Evolutionary conservation across 768 basidiomycete species (phyloP), one percentile per base, ranked within the genome.

Genomic region (Trichaptum fuscoviolaceum): DNA sequence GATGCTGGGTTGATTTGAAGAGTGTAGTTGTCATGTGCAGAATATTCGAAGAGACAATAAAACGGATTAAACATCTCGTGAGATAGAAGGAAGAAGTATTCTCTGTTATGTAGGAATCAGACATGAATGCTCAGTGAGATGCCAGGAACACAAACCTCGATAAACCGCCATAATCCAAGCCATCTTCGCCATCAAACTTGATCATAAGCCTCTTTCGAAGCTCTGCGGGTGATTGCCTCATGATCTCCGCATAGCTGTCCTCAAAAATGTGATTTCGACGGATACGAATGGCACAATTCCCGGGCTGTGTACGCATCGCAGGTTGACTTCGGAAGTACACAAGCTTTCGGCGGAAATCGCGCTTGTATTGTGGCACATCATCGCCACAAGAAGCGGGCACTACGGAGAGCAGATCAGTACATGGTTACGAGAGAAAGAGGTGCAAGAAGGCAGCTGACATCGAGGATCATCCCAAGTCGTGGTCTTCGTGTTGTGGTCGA

Each of bases 51-150:
- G 12, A 99, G 83, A 77, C 97, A 99, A 80, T 99, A 99, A 85
- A 99, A 99, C 25, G 97, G 97, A 78, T 99, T 97, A 84, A 99
- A 99, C 97, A 99, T 99, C 79, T 99, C 97, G 77, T 99, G 97
- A 35, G 96, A 99, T 62, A 99, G 85, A 66, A 99, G 81, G 91
- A 99, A 99, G 85, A 99, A 99, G 84, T 99, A 99, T 80, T 99
- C 97, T 82, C 96, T 96, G 78, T 58, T 67, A 23, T 67, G 58
- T 35, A 58, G 66, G 74, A 65, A 61, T 8, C 42, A 35, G 9
- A 58, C 18, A 58, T 35, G 25, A 25, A 52, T 30, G 35, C 24
- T 26, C 35, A 35, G 25, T 34, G 35, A 35, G 26, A 64, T 2
- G 66, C 64, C 57, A 5, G 35, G 7, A 63, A 58, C 58, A 78